Evolutionary conservation across 306 rosid species (phyloP).

Genomic region (Castanea crenata): DNA sequence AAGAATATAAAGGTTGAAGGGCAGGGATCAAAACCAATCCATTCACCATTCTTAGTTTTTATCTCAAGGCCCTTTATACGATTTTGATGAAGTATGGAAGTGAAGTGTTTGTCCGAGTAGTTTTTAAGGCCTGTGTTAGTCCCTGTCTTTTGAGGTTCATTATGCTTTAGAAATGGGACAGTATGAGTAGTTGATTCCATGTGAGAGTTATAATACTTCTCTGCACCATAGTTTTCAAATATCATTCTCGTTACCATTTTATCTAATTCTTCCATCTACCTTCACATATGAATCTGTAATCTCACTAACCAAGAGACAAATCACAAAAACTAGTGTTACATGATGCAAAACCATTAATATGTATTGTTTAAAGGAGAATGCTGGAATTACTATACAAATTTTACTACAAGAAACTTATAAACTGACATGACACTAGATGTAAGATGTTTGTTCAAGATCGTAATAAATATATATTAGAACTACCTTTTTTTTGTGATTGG

Average conservation of each 20-base stretch:
- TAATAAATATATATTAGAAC: too few species aligned
- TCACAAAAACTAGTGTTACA: background rate
- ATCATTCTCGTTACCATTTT: slow-evolving; percentile 19
- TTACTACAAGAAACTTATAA: too few species aligned
- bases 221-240: slow-evolving; percentile 16
- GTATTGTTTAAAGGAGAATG: background rate
- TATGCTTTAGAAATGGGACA: background rate
- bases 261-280: slow-evolving; percentile 3
- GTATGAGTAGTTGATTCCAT: background rate
- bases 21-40: slow-evolving; percentile 15
- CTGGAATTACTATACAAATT: too few species aligned
- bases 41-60: slow-evolving; percentile 11
- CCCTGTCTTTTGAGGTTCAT: background rate
- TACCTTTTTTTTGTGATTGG: too few species aligned
- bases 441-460: too few species aligned
- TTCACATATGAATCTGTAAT: slow-evolving; percentile 3
- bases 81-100: slow-evolving; percentile 17
- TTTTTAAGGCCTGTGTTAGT: background rate
- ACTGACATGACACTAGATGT: too few species aligned
- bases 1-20: slow-evolving; percentile 12
- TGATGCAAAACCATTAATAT: too few species aligned
- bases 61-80: slow-evolving; percentile 21
- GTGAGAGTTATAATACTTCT: background rate
- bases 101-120: slow-evolving; percentile 9
- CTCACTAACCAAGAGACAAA: slow-evolving; percentile 2